Conservation (phyloP, 495 filamentous ascomycete genomes). For the Hypoxylon fuscum region DNA sequence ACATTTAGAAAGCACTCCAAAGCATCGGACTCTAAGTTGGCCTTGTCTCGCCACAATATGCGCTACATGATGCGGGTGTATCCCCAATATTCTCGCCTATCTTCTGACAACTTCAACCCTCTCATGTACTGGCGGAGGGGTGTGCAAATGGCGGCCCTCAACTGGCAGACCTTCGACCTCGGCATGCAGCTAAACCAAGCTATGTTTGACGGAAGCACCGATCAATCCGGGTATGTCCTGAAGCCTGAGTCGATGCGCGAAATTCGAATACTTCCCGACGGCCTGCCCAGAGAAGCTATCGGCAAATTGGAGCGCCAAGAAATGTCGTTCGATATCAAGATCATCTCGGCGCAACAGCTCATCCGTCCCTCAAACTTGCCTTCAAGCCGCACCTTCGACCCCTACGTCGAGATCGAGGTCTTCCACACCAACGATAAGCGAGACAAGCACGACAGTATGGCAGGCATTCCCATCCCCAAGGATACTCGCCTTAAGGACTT, state of each 20-base stretch:
- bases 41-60: slow-evolving; percentile 88
- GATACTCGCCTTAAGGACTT: slow-evolving; percentile 73
- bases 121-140: slow-evolving; percentile 91
- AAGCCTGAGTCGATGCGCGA: slow-evolving; percentile 86
- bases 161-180: slow-evolving; percentile 98
- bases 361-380: slow-evolving; percentile 78
- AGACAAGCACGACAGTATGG: slow-evolving; percentile 59
- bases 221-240: slow-evolving; percentile 89
- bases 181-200: slow-evolving; percentile 96
- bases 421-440: slow-evolving; percentile 90
- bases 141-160: slow-evolving; percentile 95
- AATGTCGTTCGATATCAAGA: slow-evolving; percentile 82
- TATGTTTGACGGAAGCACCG: slow-evolving; percentile 94
- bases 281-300: slow-evolving; percentile 51
- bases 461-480: slow-evolving; percentile 62
- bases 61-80: slow-evolving; percentile 94
- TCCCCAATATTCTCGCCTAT: slow-evolving; percentile 78
- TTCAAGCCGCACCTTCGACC: slow-evolving; percentile 79
- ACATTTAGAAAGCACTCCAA: slow-evolving; percentile 82
- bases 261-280: slow-evolving; percentile 59
- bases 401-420: slow-evolving; percentile 94
- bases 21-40: slow-evolving; percentile 71
- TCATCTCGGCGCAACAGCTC: slow-evolving; percentile 94
- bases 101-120: slow-evolving; percentile 92
- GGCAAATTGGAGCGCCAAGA: slow-evolving; percentile 75